Evolutionary conservation across 192 early-diverging fungal species (phyloP).

Genomic region (Powellomyces hirtus): DNA sequence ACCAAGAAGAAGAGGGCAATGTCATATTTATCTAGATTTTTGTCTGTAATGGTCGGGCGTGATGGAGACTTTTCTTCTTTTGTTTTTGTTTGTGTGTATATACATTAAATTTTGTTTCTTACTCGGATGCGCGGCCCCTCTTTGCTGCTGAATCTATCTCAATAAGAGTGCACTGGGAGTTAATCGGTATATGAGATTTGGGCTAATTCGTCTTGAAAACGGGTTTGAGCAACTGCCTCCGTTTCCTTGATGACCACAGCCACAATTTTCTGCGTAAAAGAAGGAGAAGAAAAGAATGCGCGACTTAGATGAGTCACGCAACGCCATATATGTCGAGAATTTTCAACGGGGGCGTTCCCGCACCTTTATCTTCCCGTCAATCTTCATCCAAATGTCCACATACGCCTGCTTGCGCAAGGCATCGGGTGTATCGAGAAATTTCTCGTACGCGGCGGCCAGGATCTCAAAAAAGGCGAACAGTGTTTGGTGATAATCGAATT

Average conservation of each 20-base stretch:
- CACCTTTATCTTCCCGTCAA: conserved; percentile 41
- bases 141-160: background rate
- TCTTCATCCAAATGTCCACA: conserved; percentile 27
- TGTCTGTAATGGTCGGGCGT: no score
- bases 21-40: conserved; percentile 51
- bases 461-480: conserved; percentile 40
- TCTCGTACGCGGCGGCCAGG: conserved; percentile 38
- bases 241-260: conserved; percentile 14
- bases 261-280: conserved; percentile 7
- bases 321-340: background rate
- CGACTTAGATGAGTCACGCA: background rate
- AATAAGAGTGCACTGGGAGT: background rate
- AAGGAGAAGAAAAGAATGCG: background rate
- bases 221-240: background rate
- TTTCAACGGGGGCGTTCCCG: background rate
- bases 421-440: conserved; percentile 36
- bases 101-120: no score
- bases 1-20: conserved; percentile 37
- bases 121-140: no score
- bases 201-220: conserved; percentile 9
- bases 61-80: no score
- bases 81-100: no score
- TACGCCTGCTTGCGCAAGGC: conserved; percentile 30
- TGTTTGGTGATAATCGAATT: conserved; percentile 35
- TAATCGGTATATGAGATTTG: background rate